Conservation (phyloP, 805 yeast species). For the Zygosaccharomyces bailii region DNA sequence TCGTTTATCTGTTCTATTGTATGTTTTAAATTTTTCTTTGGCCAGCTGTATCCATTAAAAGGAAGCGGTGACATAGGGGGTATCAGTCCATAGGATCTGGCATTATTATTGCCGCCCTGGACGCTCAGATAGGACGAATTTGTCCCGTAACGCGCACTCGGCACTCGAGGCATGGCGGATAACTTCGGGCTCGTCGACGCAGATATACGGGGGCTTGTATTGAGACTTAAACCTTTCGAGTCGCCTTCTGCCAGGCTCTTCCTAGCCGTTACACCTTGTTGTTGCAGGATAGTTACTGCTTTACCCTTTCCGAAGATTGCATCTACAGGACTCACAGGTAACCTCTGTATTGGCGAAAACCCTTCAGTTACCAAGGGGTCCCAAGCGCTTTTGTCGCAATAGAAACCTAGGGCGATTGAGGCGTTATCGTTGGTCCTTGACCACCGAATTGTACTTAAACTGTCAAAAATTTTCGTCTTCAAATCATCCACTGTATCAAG, state of each 20-base stretch:
- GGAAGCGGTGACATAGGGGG: constrained; percentile 8
- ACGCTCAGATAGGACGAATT: constrained; percentile 10
- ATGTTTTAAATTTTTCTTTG: constrained; percentile 14
- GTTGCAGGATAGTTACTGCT: not conserved
- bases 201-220: constrained; percentile 14
- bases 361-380: constrained; percentile 4
- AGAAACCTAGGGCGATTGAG: constrained; percentile 68
- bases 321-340: constrained; percentile 8
- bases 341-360: constrained; percentile 5
- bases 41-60: constrained; percentile 7
- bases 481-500: constrained; percentile 78
- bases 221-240: constrained; percentile 7
- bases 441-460: constrained; percentile 53
- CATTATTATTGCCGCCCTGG: not conserved
- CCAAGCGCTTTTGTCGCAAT: constrained; percentile 9
- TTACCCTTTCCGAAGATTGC: constrained; percentile 6
- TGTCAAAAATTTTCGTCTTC: constrained; percentile 58
- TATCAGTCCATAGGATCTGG: constrained; percentile 1
- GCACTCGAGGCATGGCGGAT: constrained; percentile 5
- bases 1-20: constrained; percentile 15
- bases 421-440: constrained; percentile 50
- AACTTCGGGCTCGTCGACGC: constrained; percentile 14
- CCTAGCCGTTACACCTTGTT: constrained; percentile 2
- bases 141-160: constrained; percentile 11
- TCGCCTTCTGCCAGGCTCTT: constrained; percentile 1